Conservation (phyloP, 2,329 filamentous ascomycete genomes). For the Nigrospora oryzae region DNA sequence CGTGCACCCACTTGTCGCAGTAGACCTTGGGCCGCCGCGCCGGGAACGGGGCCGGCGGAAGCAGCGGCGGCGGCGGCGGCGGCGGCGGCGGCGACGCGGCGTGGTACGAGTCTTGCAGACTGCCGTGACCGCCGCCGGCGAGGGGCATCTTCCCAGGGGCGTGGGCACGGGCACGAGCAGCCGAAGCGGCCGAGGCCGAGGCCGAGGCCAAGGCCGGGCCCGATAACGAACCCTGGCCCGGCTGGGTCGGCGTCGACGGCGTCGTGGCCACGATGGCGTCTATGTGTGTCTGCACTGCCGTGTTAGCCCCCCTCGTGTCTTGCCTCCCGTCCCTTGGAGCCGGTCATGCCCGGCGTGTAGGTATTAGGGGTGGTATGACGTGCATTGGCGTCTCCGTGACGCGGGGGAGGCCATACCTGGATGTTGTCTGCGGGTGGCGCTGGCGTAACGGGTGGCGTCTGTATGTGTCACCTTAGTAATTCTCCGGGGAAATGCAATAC, state of each 20-base stretch:
- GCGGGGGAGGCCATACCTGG: slow-evolving; percentile 12
- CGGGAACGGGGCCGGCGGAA: slow-evolving; percentile 1
- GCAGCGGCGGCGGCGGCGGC: slow-evolving; percentile 12
- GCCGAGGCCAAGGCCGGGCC: background rate
- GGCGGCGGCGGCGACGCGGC: slow-evolving; percentile 1
- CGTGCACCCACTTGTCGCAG: slow-evolving; percentile 85
- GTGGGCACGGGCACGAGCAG: no score
- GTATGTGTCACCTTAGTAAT: slow-evolving; percentile 3
- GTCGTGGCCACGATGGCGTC: slow-evolving; percentile 26
- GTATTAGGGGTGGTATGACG: no score
- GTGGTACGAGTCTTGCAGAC: background rate
- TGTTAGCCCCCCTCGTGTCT: slow-evolving; percentile 6
- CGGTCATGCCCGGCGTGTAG: no score
- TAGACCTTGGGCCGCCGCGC: slow-evolving; percentile 52
- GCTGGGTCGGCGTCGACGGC: slow-evolving; percentile 13
- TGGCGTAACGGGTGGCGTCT: slow-evolving; percentile 14
- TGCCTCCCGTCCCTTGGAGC: no score
- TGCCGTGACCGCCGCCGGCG: background rate
- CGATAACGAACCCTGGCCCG: background rate
- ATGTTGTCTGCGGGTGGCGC: slow-evolving; percentile 17
- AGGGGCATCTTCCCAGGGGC: no score
- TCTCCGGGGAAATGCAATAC: background rate
- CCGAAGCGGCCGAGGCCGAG: background rate
- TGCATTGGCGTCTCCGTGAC: no score
- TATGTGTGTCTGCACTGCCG: slow-evolving; percentile 21